Conservation (phyloP, 345 rosid genomes). For the Populus davidiana region DNA sequence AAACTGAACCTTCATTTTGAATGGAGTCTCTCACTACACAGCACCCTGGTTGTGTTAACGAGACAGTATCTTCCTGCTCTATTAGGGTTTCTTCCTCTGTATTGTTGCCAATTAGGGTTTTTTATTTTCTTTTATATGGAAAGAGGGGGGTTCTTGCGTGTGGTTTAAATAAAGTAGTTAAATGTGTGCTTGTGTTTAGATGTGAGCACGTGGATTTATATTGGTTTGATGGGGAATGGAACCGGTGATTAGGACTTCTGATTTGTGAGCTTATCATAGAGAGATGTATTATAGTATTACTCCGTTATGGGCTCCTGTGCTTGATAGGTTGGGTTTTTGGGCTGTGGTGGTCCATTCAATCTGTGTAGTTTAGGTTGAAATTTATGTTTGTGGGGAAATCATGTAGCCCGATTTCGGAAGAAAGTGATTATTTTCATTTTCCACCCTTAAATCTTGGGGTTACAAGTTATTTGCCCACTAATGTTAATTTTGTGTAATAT, state of each 20-base stretch:
- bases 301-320: not conserved
- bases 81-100: not conserved
- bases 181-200: not conserved
- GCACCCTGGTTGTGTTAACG: not conserved
- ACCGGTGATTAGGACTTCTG: not conserved
- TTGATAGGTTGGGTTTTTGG: too few relatives aligned
- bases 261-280: not conserved
- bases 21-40: not conserved
- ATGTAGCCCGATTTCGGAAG: not conserved
- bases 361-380: too few relatives aligned
- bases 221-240: not conserved
- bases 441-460: too few relatives aligned
- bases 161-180: not conserved
- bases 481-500: too few relatives aligned
- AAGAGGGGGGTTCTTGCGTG: not conserved
- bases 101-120: not conserved
- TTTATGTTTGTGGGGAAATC: too few relatives aligned
- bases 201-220: not conserved
- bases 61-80: not conserved
- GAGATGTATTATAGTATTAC: not conserved
- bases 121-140: not conserved
- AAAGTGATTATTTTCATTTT: not conserved
- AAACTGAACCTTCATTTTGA: constrained; percentile 12
- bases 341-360: not conserved
- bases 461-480: not conserved